Evolutionary conservation across 768 basidiomycete species (phyloP).

Genomic region (Termitomyces sp.): DNA sequence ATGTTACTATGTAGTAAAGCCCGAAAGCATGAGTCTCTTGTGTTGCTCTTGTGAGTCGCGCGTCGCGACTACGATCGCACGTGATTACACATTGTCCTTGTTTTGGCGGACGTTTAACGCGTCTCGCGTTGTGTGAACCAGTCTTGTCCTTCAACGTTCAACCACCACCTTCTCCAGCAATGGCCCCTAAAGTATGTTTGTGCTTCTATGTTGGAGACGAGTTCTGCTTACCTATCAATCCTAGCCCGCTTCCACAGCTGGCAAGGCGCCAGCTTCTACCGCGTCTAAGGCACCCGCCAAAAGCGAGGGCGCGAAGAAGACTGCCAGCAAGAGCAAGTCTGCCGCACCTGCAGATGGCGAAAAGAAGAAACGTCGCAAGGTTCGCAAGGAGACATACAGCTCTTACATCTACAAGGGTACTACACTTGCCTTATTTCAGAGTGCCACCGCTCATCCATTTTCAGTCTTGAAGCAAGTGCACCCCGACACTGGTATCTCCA

Average conservation of each 20-base stretch:
- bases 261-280: conserved; percentile 15
- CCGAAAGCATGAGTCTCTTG: not conserved
- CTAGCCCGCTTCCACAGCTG: conserved; percentile 15
- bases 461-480: conserved; percentile 87
- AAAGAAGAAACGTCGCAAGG: conserved; percentile 80
- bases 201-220: not conserved
- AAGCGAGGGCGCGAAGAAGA: conserved; percentile 43
- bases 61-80: conserved; percentile 1
- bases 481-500: conserved; percentile 91
- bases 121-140: conserved; percentile 11
- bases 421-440: conserved; percentile 10
- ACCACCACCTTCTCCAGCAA: conserved; percentile 10
- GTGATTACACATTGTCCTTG: conserved; percentile 13
- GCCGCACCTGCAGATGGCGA: conserved; percentile 53
- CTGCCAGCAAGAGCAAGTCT: conserved; percentile 31
- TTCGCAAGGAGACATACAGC: conserved; percentile 79
- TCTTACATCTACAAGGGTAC: conserved; percentile 83
- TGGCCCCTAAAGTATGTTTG: conserved; percentile 13
- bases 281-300: conserved; percentile 53
- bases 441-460: not conserved
- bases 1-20: not conserved
- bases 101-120: conserved; percentile 12
- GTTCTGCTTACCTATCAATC: not conserved
- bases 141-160: conserved; percentile 6
- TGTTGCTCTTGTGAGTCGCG: not conserved